A percentile compares a stretch with the other conserved stretches of the same genome.
These are phyloP conservation scores for Debaryomycetaceae sp. DNA, from an alignment of 1,139 yeast genomes.

Conservation along the genomic window DNA sequence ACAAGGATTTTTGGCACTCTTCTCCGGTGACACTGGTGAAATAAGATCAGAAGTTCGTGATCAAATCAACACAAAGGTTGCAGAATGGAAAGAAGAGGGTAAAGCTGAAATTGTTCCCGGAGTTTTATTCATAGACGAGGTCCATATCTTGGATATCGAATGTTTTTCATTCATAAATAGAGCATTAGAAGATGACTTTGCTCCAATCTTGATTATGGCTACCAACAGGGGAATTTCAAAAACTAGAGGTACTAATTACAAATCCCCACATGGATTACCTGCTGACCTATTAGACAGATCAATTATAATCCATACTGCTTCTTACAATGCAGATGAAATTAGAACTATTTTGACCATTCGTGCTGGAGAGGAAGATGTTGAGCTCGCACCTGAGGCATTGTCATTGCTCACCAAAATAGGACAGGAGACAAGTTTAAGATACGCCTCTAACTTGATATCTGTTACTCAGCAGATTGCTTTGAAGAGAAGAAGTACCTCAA, in stretches of 20 bases:
- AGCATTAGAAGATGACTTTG: conserved; percentile 93
- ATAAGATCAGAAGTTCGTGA: conserved; percentile 94
- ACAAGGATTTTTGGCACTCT: conserved; percentile 94
- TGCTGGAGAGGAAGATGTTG: conserved; percentile 96
- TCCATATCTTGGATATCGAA: conserved; percentile 97
- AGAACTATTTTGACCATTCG: conserved; percentile 82
- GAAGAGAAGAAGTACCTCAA: conserved; percentile 69
- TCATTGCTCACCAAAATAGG: conserved; percentile 91
- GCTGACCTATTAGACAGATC: conserved; percentile 91
- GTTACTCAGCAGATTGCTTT: conserved; percentile 83
- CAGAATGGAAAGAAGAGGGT: conserved; percentile 99
- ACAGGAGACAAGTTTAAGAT: conserved; percentile 86
- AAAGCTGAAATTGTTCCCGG: conserved; percentile 99
- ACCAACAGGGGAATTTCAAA: conserved; percentile 92
- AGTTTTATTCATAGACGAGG: conserved; percentile 95
- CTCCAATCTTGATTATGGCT: conserved; percentile 98
- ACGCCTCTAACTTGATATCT: conserved; percentile 86
- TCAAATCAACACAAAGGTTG: conserved; percentile 94
- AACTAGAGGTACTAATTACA: conserved; percentile 90
- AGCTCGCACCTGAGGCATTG: conserved; percentile 76
- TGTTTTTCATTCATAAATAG: conserved; percentile 94
- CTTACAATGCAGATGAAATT: conserved; percentile 79
- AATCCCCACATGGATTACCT: conserved; percentile 96
- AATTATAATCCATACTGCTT: conserved; percentile 82
- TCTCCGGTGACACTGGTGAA: conserved; percentile 97